phyloP scores from a whole-genome alignment of 192 early-diverging fungal genomes.

The Coemansia sp. region DNA sequence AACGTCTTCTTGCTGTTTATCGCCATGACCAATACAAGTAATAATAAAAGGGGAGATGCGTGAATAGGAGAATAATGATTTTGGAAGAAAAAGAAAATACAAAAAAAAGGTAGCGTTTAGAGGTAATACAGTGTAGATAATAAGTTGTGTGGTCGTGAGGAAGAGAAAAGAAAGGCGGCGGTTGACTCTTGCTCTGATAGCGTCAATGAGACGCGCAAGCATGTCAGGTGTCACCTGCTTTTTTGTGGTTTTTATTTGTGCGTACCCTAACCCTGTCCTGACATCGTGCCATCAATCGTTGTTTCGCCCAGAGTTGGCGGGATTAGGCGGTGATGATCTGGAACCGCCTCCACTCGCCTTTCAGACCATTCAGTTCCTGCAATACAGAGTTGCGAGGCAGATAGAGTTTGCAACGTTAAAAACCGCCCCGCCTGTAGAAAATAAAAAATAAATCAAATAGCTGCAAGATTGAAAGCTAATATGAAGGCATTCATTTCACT shows the following conservation, averaged over 20 bases:
- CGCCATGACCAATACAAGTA: slow-evolving; percentile 3
- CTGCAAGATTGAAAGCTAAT: neutral
- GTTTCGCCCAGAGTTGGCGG: neutral
- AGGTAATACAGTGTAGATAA: too few species aligned
- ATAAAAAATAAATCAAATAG: too few species aligned
- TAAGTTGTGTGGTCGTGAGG: too few species aligned
- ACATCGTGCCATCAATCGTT: neutral
- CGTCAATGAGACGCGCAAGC: too few species aligned
- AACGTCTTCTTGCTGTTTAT: slow-evolving; percentile 6
- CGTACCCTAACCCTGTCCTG: neutral
- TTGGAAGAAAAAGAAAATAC: neutral
- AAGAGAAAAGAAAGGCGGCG: neutral
- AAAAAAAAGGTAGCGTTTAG: neutral
- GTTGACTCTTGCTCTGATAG: too few species aligned
- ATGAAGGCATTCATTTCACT: neutral
- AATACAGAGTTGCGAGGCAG: neutral
- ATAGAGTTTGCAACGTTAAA: too few species aligned
- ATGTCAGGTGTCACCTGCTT: slow-evolving; percentile 4
- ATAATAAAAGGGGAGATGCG: neutral
- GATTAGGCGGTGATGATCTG: slow-evolving; percentile 1
- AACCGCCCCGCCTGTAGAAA: too few species aligned
- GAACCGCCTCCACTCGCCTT: neutral
- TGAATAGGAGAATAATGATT: too few species aligned
- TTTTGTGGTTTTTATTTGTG: neutral
- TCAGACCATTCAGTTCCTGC: slow-evolving; percentile 8